These are phyloP conservation scores for Vitis riparia DNA, from an alignment of 164 flowering plant species.

Conservation along the genomic window DNA sequence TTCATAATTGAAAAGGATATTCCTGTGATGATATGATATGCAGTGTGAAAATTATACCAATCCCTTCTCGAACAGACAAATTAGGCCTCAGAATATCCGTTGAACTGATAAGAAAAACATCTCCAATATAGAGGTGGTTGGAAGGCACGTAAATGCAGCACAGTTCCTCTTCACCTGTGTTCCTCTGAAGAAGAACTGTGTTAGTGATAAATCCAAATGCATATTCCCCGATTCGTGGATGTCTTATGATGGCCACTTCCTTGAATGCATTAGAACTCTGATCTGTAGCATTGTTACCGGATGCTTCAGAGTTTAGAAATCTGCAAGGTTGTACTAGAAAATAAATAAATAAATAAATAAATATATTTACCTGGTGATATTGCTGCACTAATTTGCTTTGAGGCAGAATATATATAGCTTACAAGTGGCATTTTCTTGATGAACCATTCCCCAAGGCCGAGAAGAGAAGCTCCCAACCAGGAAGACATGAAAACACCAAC, in stretches of 20 bases:
- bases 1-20: not conserved
- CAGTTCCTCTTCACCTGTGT: constrained; percentile 20
- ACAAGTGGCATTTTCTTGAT: constrained; percentile 46
- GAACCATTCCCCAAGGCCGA: constrained; percentile 42
- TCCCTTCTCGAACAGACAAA: constrained; percentile 35
- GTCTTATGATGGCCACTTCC: constrained; percentile 36
- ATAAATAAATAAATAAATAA: not conserved
- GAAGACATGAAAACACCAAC: constrained; percentile 46
- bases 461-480: constrained; percentile 48
- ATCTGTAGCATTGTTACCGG: constrained; percentile 12
- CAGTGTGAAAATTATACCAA: constrained; percentile 16
- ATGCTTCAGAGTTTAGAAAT: not conserved
- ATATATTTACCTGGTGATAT: constrained; percentile 38
- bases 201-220: constrained; percentile 39
- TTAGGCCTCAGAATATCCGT: constrained; percentile 28
- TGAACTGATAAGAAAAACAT: constrained; percentile 22
- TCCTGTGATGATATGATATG: not conserved
- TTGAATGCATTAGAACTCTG: constrained; percentile 33
- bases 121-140: constrained; percentile 29
- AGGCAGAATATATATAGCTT: constrained; percentile 42
- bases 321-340: not conserved
- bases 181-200: constrained; percentile 19
- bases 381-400: constrained; percentile 47
- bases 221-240: constrained; percentile 34
- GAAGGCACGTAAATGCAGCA: constrained; percentile 26